Percentiles rank a stretch among this genome's conserved stretches.
phyloP scores from a whole-genome alignment of 2,329 filamentous ascomycete species.

The Didymella pinodella region DNA sequence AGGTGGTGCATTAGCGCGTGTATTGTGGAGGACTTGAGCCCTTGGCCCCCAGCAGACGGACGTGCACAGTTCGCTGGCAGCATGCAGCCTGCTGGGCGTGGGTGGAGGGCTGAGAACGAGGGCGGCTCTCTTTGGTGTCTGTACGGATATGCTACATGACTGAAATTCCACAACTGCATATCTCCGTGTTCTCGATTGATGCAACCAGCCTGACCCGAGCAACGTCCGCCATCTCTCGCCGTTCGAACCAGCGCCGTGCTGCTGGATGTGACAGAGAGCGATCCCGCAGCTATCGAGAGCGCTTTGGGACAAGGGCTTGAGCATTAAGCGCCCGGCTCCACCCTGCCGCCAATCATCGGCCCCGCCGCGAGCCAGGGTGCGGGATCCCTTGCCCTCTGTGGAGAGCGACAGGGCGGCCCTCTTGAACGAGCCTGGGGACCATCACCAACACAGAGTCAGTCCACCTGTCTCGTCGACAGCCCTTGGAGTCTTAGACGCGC shows the following conservation, averaged over 20 bases:
- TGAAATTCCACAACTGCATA: not conserved
- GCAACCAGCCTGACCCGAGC: slow-evolving; percentile 1
- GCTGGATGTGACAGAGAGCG: slow-evolving; percentile 23
- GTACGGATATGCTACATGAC: not conserved
- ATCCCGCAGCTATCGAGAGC: slow-evolving; percentile 18
- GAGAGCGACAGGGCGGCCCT: slow-evolving; percentile 17
- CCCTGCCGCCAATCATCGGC: slow-evolving; percentile 5
- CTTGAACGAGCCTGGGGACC: slow-evolving; percentile 6
- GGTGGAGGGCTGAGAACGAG: slow-evolving; percentile 4
- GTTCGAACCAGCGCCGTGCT: slow-evolving; percentile 20
- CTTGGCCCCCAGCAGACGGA: slow-evolving; percentile 12
- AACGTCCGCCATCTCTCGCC: slow-evolving; percentile 11
- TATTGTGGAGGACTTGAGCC: slow-evolving; percentile 15
- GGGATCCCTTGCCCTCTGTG: slow-evolving; percentile 2
- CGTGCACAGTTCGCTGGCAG: slow-evolving; percentile 23
- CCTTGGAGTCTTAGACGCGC: slow-evolving; percentile 6
- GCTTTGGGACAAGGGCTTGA: slow-evolving; percentile 4
- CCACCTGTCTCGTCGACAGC: not conserved
- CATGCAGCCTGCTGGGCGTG: slow-evolving; percentile 4
- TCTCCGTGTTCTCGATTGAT: not conserved
- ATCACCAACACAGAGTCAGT: not conserved
- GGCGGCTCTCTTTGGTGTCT: not conserved
- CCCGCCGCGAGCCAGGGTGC: not conserved
- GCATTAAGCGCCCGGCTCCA: slow-evolving; percentile 19
- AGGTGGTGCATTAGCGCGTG: slow-evolving; percentile 18